Conservation (phyloP, 2,329 filamentous ascomycete species). For the Fusarium albidum region DNA sequence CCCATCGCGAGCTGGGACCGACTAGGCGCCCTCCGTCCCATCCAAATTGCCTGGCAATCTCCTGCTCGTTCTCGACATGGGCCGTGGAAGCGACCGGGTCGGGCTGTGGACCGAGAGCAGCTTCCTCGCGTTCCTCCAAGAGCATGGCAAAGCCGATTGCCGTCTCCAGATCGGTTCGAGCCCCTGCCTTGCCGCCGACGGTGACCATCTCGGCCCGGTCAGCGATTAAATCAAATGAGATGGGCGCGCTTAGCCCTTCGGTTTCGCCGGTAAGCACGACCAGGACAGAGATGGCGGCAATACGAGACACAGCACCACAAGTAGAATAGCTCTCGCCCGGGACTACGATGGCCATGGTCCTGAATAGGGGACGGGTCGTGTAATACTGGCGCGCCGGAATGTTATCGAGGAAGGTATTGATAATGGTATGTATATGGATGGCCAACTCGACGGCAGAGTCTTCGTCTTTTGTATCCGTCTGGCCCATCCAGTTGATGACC, state of each 20-base stretch:
- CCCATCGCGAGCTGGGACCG: slow-evolving; percentile 9
- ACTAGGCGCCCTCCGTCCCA: neutral
- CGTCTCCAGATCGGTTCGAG: neutral
- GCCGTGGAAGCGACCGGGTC: slow-evolving; percentile 6
- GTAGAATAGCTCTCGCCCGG: neutral
- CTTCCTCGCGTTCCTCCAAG: slow-evolving; percentile 8
- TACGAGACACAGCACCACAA: neutral
- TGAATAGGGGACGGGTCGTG: slow-evolving; percentile 10
- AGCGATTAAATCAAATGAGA: slow-evolving; percentile 5
- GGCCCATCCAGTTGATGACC: neutral
- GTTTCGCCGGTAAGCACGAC: slow-evolving; percentile 2
- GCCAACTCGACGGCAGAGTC: neutral
- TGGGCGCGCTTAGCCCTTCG: slow-evolving; percentile 5
- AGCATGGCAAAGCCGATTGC: neutral
- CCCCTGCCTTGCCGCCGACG: neutral
- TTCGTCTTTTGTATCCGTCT: neutral
- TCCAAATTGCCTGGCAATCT: neutral
- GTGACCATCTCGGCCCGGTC: neutral
- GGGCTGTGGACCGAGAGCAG: slow-evolving; percentile 8
- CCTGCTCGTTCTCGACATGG: neutral
- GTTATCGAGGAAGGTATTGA: slow-evolving; percentile 2
- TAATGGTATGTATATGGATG: neutral
- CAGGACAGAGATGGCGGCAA: neutral
- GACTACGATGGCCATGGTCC: slow-evolving; percentile 1
- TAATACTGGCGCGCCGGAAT: neutral